A percentile compares a stretch with the other conserved stretches of the same genome.
Conservation (phyloP, 768 basidiomycete species). For the Tubosaeta sp. region DNA sequence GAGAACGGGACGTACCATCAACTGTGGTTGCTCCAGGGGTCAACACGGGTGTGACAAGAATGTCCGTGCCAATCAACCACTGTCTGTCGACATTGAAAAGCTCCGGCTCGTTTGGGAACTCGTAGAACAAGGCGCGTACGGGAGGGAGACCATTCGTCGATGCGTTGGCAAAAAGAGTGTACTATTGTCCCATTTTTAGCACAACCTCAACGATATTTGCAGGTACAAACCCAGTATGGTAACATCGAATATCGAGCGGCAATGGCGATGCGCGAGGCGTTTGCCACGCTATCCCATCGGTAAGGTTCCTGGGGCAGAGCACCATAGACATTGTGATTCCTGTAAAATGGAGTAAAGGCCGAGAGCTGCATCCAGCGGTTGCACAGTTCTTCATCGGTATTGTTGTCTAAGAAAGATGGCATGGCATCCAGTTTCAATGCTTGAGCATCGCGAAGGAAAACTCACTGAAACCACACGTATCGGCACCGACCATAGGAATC, state of each 20-base stretch:
- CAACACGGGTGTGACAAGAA: slow-evolving; percentile 76
- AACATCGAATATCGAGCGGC: slow-evolving; percentile 65
- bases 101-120: slow-evolving; percentile 69
- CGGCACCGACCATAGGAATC: slow-evolving; percentile 80
- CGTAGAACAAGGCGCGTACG: slow-evolving; percentile 71
- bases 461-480: slow-evolving; percentile 43
- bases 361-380: slow-evolving; percentile 86
- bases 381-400: slow-evolving; percentile 78
- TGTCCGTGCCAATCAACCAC: slow-evolving; percentile 65
- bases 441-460: neutral
- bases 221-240: slow-evolving; percentile 67
- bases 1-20: slow-evolving; percentile 40
- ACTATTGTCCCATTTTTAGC: slow-evolving; percentile 38
- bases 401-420: slow-evolving; percentile 33
- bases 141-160: slow-evolving; percentile 65
- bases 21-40: slow-evolving; percentile 65
- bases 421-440: neutral
- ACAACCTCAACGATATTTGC: neutral
- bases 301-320: slow-evolving; percentile 79
- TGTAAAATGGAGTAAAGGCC: slow-evolving; percentile 78
- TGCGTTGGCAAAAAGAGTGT: slow-evolving; percentile 68
- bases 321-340: slow-evolving; percentile 68
- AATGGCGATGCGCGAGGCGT: slow-evolving; percentile 69
- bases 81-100: slow-evolving; percentile 61
- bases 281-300: slow-evolving; percentile 75